Percentiles rank a stretch among this genome's conserved stretches.
Conservation (phyloP, 2,329 filamentous ascomycete genomes). For the Fusarium illudens region DNA sequence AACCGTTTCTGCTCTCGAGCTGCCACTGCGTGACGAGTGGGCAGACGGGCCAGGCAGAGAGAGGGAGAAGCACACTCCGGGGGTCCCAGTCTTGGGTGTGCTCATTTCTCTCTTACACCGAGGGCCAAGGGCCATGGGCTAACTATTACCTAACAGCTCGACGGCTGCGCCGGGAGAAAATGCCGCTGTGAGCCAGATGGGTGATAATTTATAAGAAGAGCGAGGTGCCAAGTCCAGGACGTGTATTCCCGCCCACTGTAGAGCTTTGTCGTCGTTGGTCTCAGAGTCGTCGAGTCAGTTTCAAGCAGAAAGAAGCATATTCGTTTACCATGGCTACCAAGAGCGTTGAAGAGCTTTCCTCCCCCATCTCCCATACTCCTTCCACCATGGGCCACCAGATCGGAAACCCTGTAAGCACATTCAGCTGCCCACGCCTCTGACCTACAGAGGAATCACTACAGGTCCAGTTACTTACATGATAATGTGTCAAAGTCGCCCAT, state of each 20-base stretch:
- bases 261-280: neutral
- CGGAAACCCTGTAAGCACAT: constrained; percentile 22
- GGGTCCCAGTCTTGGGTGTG: constrained; percentile 1
- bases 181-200: neutral
- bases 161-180: neutral
- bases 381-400: neutral
- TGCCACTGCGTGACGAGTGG: neutral
- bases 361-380: neutral
- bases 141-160: constrained; percentile 27
- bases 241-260: neutral
- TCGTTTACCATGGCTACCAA: constrained; percentile 15
- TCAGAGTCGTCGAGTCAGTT: neutral
- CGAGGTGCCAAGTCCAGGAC: constrained; percentile 5
- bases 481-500: constrained; percentile 20
- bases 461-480: neutral
- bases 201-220: constrained; percentile 11
- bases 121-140: neutral
- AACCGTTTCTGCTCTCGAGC: neutral
- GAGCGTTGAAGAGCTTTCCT: constrained; percentile 15
- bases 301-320: neutral
- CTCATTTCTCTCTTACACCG: neutral
- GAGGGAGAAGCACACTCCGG: neutral
- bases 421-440: neutral
- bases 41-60: neutral
- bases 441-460: neutral